Evolutionary conservation across 2,329 filamentous ascomycete species (phyloP).

Genomic region (Chalara sp.): DNA sequence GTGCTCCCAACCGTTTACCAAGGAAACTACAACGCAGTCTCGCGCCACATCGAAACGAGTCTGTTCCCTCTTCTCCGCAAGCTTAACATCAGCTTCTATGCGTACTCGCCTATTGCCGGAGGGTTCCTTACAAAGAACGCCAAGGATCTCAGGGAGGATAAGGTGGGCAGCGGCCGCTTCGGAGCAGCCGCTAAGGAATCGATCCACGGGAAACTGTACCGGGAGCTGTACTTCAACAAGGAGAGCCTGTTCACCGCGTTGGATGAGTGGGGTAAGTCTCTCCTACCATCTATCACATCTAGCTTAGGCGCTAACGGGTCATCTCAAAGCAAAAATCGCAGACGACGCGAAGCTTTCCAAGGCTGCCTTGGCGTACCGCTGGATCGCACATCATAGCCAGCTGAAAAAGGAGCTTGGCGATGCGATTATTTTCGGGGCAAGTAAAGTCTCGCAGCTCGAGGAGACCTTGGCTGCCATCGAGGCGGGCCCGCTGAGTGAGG

Average conservation of each 20-base stretch:
- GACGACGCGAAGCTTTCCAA: not conserved
- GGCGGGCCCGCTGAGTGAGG: constrained; percentile 11
- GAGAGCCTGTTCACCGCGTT: not conserved
- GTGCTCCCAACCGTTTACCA: constrained; percentile 69
- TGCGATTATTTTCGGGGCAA: constrained; percentile 21
- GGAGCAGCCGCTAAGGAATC: not conserved
- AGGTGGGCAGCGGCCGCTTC: constrained; percentile 1
- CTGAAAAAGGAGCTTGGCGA: constrained; percentile 21
- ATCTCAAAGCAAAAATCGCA: not conserved
- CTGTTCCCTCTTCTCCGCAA: constrained; percentile 63
- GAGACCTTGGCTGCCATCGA: constrained; percentile 9
- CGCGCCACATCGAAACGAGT: constrained; percentile 65
- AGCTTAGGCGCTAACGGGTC: no score
- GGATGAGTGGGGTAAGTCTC: not conserved
- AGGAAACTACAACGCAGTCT: constrained; percentile 78
- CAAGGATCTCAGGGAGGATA: not conserved
- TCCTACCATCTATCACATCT: no score
- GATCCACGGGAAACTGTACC: not conserved
- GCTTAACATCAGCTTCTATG: constrained; percentile 68
- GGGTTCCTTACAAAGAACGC: constrained; percentile 53
- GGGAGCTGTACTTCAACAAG: not conserved
- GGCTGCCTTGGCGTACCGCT: constrained; percentile 28
- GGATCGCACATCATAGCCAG: constrained; percentile 24
- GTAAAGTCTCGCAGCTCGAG: constrained; percentile 8
- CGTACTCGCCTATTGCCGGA: constrained; percentile 75